Conservation (phyloP, 306 rosid species). For the Lathyrus sativus region DNA sequence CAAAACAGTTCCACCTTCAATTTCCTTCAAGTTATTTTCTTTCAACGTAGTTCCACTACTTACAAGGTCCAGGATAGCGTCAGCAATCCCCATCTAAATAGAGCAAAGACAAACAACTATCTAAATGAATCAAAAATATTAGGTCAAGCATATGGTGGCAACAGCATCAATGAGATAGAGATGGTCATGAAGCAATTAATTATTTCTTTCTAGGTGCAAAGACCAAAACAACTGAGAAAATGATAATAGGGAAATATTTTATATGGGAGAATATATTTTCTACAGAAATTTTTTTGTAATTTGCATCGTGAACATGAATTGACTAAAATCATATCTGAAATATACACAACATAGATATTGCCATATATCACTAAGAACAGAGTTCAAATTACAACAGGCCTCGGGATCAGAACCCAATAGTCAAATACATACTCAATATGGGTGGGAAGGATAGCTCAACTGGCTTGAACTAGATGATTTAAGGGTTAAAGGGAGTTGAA, state of each 20-base stretch:
- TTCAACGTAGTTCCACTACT: constrained; percentile 86
- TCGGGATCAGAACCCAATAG: not conserved
- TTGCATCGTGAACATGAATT: not conserved
- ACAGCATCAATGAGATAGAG: constrained; percentile 12
- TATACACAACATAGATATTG: constrained; percentile 4
- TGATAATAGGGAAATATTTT: not conserved
- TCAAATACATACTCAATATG: constrained; percentile 15
- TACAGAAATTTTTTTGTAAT: not conserved
- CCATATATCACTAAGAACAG: constrained; percentile 15
- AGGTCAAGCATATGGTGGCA: constrained; percentile 20
- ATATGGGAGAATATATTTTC: not conserved
- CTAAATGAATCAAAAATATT: constrained; percentile 24
- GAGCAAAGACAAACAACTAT: constrained; percentile 31
- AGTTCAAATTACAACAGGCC: constrained; percentile 7
- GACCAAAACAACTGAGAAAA: not conserved
- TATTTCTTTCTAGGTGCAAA: constrained; percentile 14
- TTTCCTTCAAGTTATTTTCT: constrained; percentile 92
- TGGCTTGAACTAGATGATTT: too few relatives aligned
- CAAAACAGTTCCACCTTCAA: constrained; percentile 81
- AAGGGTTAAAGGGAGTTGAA: too few relatives aligned
- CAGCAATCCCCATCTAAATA: constrained; percentile 90
- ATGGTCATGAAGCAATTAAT: not conserved
- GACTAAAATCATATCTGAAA: constrained; percentile 13
- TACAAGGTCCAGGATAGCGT: constrained; percentile 97
- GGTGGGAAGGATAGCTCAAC: too few relatives aligned